phyloP scores from a whole-genome alignment of 371 early-diverging fungal species.

The Mucor ambiguus region DNA sequence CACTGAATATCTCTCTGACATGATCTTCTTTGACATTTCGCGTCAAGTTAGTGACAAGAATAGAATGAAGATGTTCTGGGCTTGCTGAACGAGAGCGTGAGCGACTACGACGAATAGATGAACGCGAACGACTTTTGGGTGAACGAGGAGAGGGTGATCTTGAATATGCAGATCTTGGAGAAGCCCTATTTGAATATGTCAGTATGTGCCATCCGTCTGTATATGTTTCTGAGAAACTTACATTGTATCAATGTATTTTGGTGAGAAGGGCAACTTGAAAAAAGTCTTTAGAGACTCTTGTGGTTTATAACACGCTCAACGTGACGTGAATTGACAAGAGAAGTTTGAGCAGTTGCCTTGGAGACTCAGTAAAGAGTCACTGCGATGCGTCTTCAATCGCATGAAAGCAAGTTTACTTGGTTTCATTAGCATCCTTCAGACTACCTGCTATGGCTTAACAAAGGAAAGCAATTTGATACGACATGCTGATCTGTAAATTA shows the following conservation, averaged over 20 bases:
- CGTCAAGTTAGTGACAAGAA: constrained; percentile 41
- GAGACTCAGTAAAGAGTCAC: neutral
- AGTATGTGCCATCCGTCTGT: neutral
- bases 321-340: neutral
- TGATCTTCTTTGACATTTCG: constrained; percentile 52
- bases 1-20: constrained; percentile 49
- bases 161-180: constrained; percentile 26
- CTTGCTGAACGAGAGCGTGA: constrained; percentile 20
- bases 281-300: neutral
- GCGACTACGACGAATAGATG: constrained; percentile 18
- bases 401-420: too few relatives aligned
- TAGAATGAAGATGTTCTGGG: constrained; percentile 26
- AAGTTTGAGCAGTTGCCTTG: neutral
- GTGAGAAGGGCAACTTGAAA: neutral
- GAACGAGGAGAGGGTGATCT: constrained; percentile 26
- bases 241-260: neutral
- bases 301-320: neutral
- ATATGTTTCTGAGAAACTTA: neutral
- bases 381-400: neutral
- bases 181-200: constrained; percentile 11
- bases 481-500: too few relatives aligned
- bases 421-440: too few relatives aligned
- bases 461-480: too few relatives aligned
- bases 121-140: constrained; percentile 25
- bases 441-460: too few relatives aligned